Evolutionary conservation across 306 rosid species (phyloP).

Genomic region (Trichosanthes truncata): DNA sequence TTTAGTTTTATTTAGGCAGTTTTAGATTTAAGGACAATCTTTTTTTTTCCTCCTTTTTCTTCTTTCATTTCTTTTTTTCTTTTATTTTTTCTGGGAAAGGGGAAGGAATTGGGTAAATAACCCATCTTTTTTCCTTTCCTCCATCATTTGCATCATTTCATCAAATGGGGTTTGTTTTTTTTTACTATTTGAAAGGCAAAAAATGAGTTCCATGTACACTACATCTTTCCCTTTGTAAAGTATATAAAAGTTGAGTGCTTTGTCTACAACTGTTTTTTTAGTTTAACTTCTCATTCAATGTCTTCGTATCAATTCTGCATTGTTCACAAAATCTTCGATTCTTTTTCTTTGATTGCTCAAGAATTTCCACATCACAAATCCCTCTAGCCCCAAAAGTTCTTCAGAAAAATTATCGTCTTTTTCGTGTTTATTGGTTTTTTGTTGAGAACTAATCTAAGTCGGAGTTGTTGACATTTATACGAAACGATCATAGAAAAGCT

Average conservation of each 20-base stretch:
- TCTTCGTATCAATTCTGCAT: neutral
- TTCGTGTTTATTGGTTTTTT: neutral
- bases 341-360: no score
- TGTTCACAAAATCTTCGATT: neutral
- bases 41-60: neutral
- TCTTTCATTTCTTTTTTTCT: slow-evolving; percentile 6
- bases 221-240: slow-evolving; percentile 57
- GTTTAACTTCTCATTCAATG: neutral
- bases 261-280: slow-evolving; percentile 21
- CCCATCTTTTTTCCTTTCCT: slow-evolving; percentile 17
- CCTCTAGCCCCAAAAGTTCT: neutral
- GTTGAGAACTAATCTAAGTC: neutral
- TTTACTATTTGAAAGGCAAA: slow-evolving; percentile 21
- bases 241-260: slow-evolving; percentile 59
- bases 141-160: slow-evolving; percentile 30
- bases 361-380: neutral
- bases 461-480: neutral
- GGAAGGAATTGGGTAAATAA: slow-evolving; percentile 45
- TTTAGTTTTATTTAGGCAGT: slow-evolving; percentile 10
- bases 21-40: slow-evolving; percentile 17
- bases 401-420: neutral
- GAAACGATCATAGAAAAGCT: neutral
- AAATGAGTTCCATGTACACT: slow-evolving; percentile 60
- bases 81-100: neutral
- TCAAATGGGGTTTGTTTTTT: slow-evolving; percentile 53